phyloP scores from a whole-genome alignment of 176 grass and related monocot species.

The Metroxylon sagu region DNA sequence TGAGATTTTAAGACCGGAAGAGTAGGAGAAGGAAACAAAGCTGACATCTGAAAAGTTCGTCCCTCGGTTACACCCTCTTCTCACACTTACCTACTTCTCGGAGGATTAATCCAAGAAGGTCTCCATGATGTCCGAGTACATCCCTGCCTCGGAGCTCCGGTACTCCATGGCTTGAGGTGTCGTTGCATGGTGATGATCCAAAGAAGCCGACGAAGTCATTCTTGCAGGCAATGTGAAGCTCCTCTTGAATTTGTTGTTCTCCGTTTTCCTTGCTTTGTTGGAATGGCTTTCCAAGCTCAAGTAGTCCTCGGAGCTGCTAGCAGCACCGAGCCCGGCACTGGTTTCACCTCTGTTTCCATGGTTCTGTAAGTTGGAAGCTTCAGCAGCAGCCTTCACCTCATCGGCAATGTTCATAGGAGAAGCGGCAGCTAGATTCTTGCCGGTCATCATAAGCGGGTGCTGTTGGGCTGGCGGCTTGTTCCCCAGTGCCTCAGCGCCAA shows the following conservation, averaged over 20 bases:
- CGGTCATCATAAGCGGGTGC: not conserved
- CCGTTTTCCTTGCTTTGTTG: constrained; percentile 62
- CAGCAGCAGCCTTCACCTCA: constrained; percentile 19
- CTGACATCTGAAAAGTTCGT: too few species aligned
- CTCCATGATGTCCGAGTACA: constrained; percentile 95
- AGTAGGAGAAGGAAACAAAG: too few species aligned
- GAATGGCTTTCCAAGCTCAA: constrained; percentile 80
- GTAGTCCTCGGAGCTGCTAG: constrained; percentile 58
- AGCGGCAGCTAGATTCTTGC: not conserved
- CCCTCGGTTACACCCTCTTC: not conserved
- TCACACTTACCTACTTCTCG: not conserved
- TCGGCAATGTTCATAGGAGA: constrained; percentile 5
- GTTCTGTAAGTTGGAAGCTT: constrained; percentile 23
- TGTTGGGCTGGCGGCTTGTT: not conserved
- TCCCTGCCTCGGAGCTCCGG: constrained; percentile 58
- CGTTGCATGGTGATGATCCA: not conserved
- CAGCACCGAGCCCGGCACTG: not conserved
- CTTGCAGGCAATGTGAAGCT: constrained; percentile 89
- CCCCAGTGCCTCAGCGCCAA: constrained; percentile 18
- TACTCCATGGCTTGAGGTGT: constrained; percentile 57
- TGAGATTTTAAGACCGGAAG: too few species aligned
- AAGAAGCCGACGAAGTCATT: constrained; percentile 52
- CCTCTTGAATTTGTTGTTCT: constrained; percentile 83
- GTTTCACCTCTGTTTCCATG: constrained; percentile 7
- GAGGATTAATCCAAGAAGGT: constrained; percentile 69